Percentiles rank a stretch among this genome's conserved stretches.
phyloP scores from a whole-genome alignment of 2,329 filamentous ascomycete genomes.

The Pseudogymnoascus sp. region DNA sequence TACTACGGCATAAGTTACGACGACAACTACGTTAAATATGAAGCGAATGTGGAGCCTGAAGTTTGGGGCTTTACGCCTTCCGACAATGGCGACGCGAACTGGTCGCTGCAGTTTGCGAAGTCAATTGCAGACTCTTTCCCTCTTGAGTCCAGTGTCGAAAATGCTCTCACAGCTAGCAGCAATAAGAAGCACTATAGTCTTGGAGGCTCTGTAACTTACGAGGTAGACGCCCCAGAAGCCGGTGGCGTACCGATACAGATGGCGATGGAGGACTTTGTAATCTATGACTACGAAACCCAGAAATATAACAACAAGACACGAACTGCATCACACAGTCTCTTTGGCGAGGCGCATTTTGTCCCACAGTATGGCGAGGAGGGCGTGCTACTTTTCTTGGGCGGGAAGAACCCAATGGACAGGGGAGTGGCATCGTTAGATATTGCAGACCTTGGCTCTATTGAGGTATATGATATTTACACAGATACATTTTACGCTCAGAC shows the following conservation, averaged over 20 bases:
- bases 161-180: neutral
- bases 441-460: slow-evolving; percentile 3
- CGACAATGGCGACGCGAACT: slow-evolving; percentile 7
- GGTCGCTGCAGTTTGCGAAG: slow-evolving; percentile 8
- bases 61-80: slow-evolving; percentile 12
- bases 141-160: neutral
- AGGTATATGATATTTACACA: slow-evolving; percentile 13
- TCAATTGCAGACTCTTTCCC: slow-evolving; percentile 10
- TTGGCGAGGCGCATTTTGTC: slow-evolving; percentile 12
- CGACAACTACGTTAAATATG: neutral
- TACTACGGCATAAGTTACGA: slow-evolving; percentile 8
- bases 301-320: slow-evolving; percentile 10
- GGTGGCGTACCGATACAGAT: neutral
- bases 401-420: slow-evolving; percentile 3
- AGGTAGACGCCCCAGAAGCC: neutral
- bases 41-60: neutral
- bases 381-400: slow-evolving; percentile 14
- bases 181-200: slow-evolving; percentile 2
- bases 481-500: slow-evolving; percentile 9
- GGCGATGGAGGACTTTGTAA: slow-evolving; percentile 10
- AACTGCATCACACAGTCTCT: neutral
- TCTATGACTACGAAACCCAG: slow-evolving; percentile 10
- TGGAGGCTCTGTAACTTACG: slow-evolving; percentile 4
- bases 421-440: neutral
- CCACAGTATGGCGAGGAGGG: slow-evolving; percentile 13